phyloP scores from a whole-genome alignment of 148 eudicot genomes.

The Diospyros lotus region DNA sequence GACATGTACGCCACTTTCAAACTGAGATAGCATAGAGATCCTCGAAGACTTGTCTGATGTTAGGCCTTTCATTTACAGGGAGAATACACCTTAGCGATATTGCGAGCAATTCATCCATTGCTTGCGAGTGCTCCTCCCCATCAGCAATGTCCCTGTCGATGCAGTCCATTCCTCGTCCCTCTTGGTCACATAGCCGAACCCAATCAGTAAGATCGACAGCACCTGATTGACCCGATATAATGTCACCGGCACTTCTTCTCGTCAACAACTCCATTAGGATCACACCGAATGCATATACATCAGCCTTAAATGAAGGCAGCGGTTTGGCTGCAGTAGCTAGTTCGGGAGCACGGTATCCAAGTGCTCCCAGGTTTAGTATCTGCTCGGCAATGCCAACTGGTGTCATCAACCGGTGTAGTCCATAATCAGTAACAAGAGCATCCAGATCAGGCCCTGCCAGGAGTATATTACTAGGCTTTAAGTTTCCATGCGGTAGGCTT shows the following conservation, averaged over 20 bases:
- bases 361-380: conserved; percentile 81
- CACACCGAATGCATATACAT: conserved; percentile 89
- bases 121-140: conserved; percentile 65
- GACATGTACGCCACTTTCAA: conserved; percentile 63
- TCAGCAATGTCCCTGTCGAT: conserved; percentile 71
- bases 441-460: conserved; percentile 41
- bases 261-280: conserved; percentile 89
- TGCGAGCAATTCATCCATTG: conserved; percentile 76
- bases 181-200: conserved; percentile 84
- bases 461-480: conserved; percentile 84
- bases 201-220: conserved; percentile 96
- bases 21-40: conserved; percentile 62
- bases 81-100: conserved; percentile 81
- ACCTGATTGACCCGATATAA: conserved; percentile 89
- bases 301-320: conserved; percentile 60
- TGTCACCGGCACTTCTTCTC: conserved; percentile 94
- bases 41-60: conserved; percentile 68
- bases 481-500: conserved; percentile 84
- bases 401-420: conserved; percentile 91
- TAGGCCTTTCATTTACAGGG: conserved; percentile 91
- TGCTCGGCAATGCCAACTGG: conserved; percentile 88
- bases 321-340: conserved; percentile 65
- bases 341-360: conserved; percentile 92
- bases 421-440: conserved; percentile 58
- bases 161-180: conserved; percentile 82